A percentile compares a stretch with the other conserved stretches of the same genome.
phyloP scores from a whole-genome alignment of 202 grass and related monocot genomes.

The Panicum hallii region DNA sequence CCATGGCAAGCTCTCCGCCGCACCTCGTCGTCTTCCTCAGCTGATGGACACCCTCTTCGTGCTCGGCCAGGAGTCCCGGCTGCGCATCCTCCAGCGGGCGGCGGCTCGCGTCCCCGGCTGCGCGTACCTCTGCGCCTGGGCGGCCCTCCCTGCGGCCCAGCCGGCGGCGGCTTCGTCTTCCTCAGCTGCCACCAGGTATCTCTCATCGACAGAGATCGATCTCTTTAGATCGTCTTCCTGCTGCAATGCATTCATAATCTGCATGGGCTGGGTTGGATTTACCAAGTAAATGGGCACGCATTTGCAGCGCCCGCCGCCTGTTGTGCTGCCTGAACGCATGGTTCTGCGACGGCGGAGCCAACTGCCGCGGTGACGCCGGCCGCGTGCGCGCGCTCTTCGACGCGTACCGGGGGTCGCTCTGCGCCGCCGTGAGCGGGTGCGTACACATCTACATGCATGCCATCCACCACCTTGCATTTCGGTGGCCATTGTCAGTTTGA shows the following conservation, averaged over 20 bases:
- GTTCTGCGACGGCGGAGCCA: slow-evolving; percentile 41
- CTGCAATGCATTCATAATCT: background rate
- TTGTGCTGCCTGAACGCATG: slow-evolving; percentile 60
- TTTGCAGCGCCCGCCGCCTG: slow-evolving; percentile 43
- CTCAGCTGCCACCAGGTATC: slow-evolving; percentile 36
- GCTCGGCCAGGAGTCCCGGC: slow-evolving; percentile 57
- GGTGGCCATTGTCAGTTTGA: background rate
- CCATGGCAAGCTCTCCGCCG: background rate
- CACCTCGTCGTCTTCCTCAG: too few species aligned
- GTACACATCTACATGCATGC: background rate
- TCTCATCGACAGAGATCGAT: too few species aligned
- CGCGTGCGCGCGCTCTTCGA: slow-evolving; percentile 58
- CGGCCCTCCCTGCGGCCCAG: slow-evolving; percentile 28
- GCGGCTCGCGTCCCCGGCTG: slow-evolving; percentile 64
- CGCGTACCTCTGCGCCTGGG: slow-evolving; percentile 80
- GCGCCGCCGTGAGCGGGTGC: slow-evolving; percentile 52
- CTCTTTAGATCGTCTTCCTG: too few species aligned
- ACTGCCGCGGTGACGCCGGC: slow-evolving; percentile 9
- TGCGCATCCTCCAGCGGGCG: slow-evolving; percentile 60
- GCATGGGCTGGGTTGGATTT: background rate
- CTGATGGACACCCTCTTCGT: slow-evolving; percentile 82
- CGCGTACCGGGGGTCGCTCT: slow-evolving; percentile 59
- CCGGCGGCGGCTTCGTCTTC: background rate
- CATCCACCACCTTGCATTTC: too few species aligned
- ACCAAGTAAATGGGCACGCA: background rate